A percentile compares a stretch with the other conserved stretches of the same genome.
Evolutionary conservation across 345 rosid genomes (phyloP).

Genomic region (Odontarrhena argentea): DNA sequence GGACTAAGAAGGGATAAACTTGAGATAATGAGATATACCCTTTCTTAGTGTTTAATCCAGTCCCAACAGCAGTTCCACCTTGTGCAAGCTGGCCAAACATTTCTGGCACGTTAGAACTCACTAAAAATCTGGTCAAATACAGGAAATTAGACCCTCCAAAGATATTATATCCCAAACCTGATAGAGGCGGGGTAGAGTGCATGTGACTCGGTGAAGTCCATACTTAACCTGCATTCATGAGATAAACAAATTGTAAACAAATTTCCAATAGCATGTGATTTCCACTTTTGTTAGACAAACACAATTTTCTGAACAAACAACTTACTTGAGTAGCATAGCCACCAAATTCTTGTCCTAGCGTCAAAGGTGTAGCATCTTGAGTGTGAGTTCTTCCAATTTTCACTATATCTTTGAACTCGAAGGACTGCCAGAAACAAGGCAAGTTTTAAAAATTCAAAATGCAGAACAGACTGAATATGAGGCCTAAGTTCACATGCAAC

Average conservation of each 20-base stretch:
- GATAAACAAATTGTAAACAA: neutral
- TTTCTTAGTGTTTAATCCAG: slow-evolving; percentile 93
- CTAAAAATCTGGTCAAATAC: slow-evolving; percentile 2
- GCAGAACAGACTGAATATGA: slow-evolving; percentile 6
- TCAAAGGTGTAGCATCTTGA: slow-evolving; percentile 98
- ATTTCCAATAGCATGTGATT: slow-evolving; percentile 8
- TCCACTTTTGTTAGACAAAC: slow-evolving; percentile 9
- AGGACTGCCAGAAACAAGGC: slow-evolving; percentile 48
- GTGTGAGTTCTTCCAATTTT: slow-evolving; percentile 97
- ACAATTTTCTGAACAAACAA: slow-evolving; percentile 3
- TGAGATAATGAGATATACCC: slow-evolving; percentile 60
- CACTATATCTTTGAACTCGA: slow-evolving; percentile 83
- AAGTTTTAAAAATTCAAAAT: neutral
- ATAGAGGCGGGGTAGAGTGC: slow-evolving; percentile 83
- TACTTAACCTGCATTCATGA: slow-evolving; percentile 67
- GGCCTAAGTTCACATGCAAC: slow-evolving; percentile 10
- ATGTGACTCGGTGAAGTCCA: slow-evolving; percentile 72
- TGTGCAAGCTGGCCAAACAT: slow-evolving; percentile 84
- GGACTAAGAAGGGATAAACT: slow-evolving; percentile 15
- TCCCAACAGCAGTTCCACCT: slow-evolving; percentile 99
- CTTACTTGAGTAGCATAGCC: slow-evolving; percentile 94
- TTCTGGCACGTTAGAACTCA: slow-evolving; percentile 45
- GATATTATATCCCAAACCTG: slow-evolving; percentile 55
- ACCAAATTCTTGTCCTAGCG: slow-evolving; percentile 96
- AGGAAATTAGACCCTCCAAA: slow-evolving; percentile 26